Evolutionary conservation across 805 yeast genomes (phyloP).

Genomic region (Suhomyces emberorum): DNA sequence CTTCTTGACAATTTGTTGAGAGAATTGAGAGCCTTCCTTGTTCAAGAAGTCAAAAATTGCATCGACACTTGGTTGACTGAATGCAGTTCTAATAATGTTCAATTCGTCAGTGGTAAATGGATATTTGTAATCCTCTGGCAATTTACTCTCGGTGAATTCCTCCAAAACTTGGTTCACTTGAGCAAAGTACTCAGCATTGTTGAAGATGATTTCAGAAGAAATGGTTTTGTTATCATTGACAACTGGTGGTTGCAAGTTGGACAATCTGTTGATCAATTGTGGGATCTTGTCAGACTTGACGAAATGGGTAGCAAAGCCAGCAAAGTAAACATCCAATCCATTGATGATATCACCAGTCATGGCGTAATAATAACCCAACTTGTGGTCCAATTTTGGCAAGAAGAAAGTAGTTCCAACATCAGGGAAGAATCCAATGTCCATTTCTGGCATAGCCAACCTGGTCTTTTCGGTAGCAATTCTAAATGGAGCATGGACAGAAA

Average conservation of each 20-base stretch:
- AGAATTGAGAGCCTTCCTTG: slow-evolving; percentile 62
- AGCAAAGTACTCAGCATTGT: slow-evolving; percentile 42
- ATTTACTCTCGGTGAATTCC: slow-evolving; percentile 63
- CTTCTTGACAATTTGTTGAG: slow-evolving; percentile 51
- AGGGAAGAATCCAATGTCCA: slow-evolving; percentile 93
- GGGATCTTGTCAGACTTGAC: slow-evolving; percentile 64
- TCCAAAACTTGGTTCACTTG: slow-evolving; percentile 72
- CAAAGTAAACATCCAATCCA: slow-evolving; percentile 77
- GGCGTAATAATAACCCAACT: slow-evolving; percentile 81
- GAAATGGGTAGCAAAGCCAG: slow-evolving; percentile 90
- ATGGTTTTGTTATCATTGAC: slow-evolving; percentile 28
- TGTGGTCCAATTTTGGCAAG: slow-evolving; percentile 76
- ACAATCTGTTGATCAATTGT: slow-evolving; percentile 61
- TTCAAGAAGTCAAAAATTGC: slow-evolving; percentile 53
- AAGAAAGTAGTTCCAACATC: slow-evolving; percentile 95
- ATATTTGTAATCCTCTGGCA: slow-evolving; percentile 62
- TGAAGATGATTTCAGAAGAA: slow-evolving; percentile 18
- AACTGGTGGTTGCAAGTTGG: slow-evolving; percentile 51
- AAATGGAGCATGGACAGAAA: slow-evolving; percentile 87
- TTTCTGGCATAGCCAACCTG: slow-evolving; percentile 95
- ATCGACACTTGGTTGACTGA: slow-evolving; percentile 51
- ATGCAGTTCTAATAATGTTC: slow-evolving; percentile 64
- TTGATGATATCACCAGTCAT: slow-evolving; percentile 76
- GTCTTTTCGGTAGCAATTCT: slow-evolving; percentile 91
- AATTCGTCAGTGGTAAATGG: slow-evolving; percentile 56